Conservation (phyloP, 257 asterid genomes). For the Perilla frutescens region DNA sequence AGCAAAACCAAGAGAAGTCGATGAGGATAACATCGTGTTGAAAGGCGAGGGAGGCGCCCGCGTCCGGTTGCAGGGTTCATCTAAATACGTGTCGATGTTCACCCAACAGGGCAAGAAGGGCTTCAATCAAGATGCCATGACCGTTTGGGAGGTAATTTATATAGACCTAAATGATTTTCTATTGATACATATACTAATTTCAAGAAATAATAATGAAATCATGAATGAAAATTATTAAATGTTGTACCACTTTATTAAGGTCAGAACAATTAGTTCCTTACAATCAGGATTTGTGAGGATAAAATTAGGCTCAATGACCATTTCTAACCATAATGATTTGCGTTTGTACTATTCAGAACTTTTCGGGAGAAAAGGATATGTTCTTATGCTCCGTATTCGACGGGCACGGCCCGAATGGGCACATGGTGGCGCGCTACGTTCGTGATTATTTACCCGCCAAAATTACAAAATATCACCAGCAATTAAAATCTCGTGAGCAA, state of each 20-base stretch:
- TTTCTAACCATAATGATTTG: too few relatives aligned
- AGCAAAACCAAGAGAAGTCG: constrained; percentile 41
- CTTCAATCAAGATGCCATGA: constrained; percentile 87
- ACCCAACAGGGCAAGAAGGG: constrained; percentile 82
- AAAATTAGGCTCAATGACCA: too few relatives aligned
- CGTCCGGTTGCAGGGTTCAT: constrained; percentile 71
- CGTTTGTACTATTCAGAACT: constrained; percentile 44
- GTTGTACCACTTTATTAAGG: too few relatives aligned
- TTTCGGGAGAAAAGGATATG: constrained; percentile 63
- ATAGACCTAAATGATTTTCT: background rate
- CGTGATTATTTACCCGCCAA: constrained; percentile 76
- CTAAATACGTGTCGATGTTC: constrained; percentile 66
- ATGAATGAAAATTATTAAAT: too few relatives aligned
- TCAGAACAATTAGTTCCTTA: too few relatives aligned
- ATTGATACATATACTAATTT: background rate
- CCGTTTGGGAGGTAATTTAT: constrained; percentile 84
- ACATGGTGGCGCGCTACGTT: constrained; percentile 70
- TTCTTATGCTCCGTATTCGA: constrained; percentile 78
- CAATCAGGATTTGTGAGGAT: too few relatives aligned
- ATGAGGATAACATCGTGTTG: constrained; percentile 43
- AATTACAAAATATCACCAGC: constrained; percentile 45
- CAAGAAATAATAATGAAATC: too few relatives aligned
- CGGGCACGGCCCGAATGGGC: constrained; percentile 94
- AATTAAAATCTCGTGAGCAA: constrained; percentile 24
- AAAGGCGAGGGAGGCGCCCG: constrained; percentile 76